phyloP scores from a whole-genome alignment of 1,284 basidiomycete genomes.

The Chondrostereum purpureum region DNA sequence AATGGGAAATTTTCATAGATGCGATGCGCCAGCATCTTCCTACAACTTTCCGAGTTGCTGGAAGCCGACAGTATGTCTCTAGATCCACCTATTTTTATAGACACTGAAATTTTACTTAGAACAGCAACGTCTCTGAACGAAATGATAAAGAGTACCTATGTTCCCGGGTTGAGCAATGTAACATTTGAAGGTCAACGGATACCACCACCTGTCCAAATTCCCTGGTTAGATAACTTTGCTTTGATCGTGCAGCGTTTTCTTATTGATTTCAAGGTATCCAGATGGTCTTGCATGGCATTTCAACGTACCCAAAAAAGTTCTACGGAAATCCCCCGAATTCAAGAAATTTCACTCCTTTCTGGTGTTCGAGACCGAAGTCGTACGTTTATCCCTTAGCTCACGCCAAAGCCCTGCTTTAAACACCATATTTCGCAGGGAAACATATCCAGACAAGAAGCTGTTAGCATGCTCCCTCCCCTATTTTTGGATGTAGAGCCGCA shows the following conservation, averaged over 20 bases:
- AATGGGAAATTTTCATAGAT: conserved; percentile 78
- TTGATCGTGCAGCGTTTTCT: conserved; percentile 4
- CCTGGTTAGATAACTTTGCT: conserved; percentile 59
- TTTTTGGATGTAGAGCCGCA: conserved; percentile 93
- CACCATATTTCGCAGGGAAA: conserved; percentile 76
- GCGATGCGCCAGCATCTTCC: conserved; percentile 74
- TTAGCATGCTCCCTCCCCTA: conserved; percentile 97
- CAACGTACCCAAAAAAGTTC: conserved; percentile 83
- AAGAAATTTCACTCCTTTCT: conserved; percentile 95
- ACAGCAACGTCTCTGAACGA: conserved; percentile 69
- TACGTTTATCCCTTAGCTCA: no score
- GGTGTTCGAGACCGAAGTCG: conserved; percentile 97
- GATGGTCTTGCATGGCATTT: conserved; percentile 94
- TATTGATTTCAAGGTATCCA: conserved; percentile 68
- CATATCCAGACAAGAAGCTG: conserved; percentile 93
- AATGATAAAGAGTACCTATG: conserved; percentile 69
- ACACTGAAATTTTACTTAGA: conserved; percentile 29
- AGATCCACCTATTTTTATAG: not conserved
- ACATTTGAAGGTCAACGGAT: conserved; percentile 74
- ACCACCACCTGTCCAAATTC: conserved; percentile 77
- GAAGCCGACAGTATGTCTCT: conserved; percentile 70
- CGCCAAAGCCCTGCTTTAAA: no score
- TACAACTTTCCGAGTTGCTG: conserved; percentile 91
- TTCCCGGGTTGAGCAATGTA: conserved; percentile 72
- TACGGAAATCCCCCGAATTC: conserved; percentile 91